Base-by-base conservation (phyloP, 176 grass and related monocot species). In the Saccharum officinarum region DNA sequence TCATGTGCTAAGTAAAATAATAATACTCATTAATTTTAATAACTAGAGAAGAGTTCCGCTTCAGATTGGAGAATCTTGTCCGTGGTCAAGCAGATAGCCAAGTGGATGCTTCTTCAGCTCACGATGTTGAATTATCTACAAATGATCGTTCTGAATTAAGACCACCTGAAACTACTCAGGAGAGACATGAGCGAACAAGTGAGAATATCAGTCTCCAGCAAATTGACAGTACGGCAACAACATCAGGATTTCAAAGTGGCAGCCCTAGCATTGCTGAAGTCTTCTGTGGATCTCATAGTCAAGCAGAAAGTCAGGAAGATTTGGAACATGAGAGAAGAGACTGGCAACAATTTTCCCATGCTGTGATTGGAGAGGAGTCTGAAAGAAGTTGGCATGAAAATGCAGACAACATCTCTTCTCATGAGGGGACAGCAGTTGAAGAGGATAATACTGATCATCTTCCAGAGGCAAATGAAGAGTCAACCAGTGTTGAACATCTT, bases 1-100 rank as follows among this genome's bases (percentile, higher is more conserved):
- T 67, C 6, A 7, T 73, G 39, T 31, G 25, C 77, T 69, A 75
- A 72, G 57, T 83, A 78, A 78, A 83, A 64, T 78, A 83, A 78
- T 71, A 42, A 39, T 78, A 34, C 54, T 77, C 33, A 86, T 82
- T 81, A 34, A 55, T 79, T 88, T 86, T 82, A 86, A 81, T 95
- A 89, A 94, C 77, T 92, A 92, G 97, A 84, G 93, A 89, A 87
- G 97, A 78, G 73, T 99, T 96, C 82, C 86, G 60, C 69, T 94
- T 92, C 92, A 99, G 93, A 96, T 94, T 94, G 87, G 93, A 95
- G 90, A 95, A 92, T 64, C 85, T 96, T 36, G 75, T 95, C 42
- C 86, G 84, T 40, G 90, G 93, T 79, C 97, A 91, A 89, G 89
- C 87, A 38, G 76, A 86, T 84, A 89, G 38, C 67, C 81, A 91